Conservation (phyloP, 768 basidiomycete genomes). For the Leccinum imitatum region DNA sequence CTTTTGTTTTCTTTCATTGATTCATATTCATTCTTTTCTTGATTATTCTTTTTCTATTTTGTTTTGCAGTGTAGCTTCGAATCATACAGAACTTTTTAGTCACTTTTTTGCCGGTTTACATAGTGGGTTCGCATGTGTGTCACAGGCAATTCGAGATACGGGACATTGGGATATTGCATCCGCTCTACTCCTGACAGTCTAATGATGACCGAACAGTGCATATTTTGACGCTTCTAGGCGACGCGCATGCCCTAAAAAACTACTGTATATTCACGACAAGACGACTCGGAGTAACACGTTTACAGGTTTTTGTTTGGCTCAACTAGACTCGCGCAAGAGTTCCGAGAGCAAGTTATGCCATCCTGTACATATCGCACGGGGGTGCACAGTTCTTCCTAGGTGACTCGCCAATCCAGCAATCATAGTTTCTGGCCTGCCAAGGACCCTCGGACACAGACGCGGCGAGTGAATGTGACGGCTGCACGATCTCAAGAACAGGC, state of each 20-base stretch:
- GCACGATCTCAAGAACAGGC: background rate
- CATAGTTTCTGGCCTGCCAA: background rate
- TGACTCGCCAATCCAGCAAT: background rate
- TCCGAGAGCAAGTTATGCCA: background rate
- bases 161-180: background rate
- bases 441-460: background rate
- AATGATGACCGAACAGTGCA: background rate
- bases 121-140: constrained; percentile 8
- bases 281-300: background rate
- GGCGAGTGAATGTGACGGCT: background rate
- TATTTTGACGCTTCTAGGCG: background rate
- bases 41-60: constrained; percentile 35
- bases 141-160: constrained; percentile 8
- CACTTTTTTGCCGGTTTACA: constrained; percentile 7
- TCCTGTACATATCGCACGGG: background rate
- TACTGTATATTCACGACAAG: background rate
- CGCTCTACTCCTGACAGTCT: background rate
- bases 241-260: background rate
- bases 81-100: constrained; percentile 27
- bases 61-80: constrained; percentile 24
- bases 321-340: background rate
- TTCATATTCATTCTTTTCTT: constrained; percentile 8
- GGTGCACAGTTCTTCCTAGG: background rate
- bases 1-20: background rate
- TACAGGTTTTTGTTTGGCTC: background rate